Base-by-base conservation (phyloP, 805 yeast genomes). In the Wickerhamiella allomyrinae region DNA sequence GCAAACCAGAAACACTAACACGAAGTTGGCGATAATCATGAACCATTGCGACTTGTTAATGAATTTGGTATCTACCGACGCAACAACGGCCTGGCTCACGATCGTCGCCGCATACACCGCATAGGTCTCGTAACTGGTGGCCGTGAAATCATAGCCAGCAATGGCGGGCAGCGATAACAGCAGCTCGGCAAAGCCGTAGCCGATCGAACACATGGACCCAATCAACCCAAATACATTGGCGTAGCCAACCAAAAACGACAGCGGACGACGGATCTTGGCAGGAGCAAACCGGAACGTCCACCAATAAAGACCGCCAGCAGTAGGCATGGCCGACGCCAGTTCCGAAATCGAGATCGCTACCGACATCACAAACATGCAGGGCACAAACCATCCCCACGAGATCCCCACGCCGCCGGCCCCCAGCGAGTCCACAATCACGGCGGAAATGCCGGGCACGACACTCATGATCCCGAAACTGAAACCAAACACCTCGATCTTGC, bases 381-480 rank as follows among this genome's bases (percentile, higher is more conserved):
- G 67, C 13, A 73, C 52, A 40, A 74, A 57, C 86, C 86, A 79
- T 36, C 83, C 81, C 85, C 85, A 79, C 2, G 76, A 63, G 41
- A 76, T 66, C 3, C 76, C 73, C 13, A 68, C 74, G 0, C 81
- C 74, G 6, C 84, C 84, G 0, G 77, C 73, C 29, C 69, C 56
- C 13, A 77, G 60, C 20, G 78, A 78, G 39, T 65, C 62, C 10
- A 62, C 63, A 21, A 76, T 54, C 22, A 69, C 64, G 2, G 79
- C 68, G 0, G 79, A 69, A 41, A 76, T 72, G 11, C 77, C 70
- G 11, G 60, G 61, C 31, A 77, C 59, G 37, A 77, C 58, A 13
- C 82, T 80, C 82, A 78, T 77, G 54, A 78, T 76, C 17, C 77
- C 69, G 51, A 76, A 77, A 2, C 82, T 79, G 42, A 77, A 70